Percentiles rank a stretch among this genome's conserved stretches.
Evolutionary conservation across 1,139 yeast species (phyloP).

Genomic region (Blastobotrys indianensis): DNA sequence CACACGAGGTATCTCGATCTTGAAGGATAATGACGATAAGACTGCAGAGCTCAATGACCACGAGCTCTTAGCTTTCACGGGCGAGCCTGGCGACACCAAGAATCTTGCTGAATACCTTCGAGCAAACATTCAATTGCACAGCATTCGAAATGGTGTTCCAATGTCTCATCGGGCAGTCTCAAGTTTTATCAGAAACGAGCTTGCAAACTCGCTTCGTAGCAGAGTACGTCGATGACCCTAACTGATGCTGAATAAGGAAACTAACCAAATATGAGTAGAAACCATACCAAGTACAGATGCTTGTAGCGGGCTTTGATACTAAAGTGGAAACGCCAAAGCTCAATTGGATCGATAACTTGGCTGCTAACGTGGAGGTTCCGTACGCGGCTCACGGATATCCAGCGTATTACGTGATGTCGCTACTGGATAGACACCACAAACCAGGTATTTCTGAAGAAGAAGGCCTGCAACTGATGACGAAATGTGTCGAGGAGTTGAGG

Average conservation of each 20-base stretch:
- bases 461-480: constrained; percentile 66
- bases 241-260: not conserved
- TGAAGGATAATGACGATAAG: constrained; percentile 84
- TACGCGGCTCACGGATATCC: constrained; percentile 98
- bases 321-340: constrained; percentile 59
- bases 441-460: constrained; percentile 71
- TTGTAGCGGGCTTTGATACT: constrained; percentile 78
- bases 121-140: constrained; percentile 84
- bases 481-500: constrained; percentile 73
- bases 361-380: constrained; percentile 85
- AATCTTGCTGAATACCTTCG: constrained; percentile 92
- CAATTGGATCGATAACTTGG: constrained; percentile 90
- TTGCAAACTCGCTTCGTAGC: constrained; percentile 83
- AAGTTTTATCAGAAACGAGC: constrained; percentile 77
- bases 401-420: constrained; percentile 83
- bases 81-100: constrained; percentile 95
- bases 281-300: constrained; percentile 89
- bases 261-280: constrained; percentile 39
- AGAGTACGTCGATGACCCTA: constrained; percentile 33
- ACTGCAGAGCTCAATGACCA: constrained; percentile 72
- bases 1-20: constrained; percentile 86
- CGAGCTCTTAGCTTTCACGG: constrained; percentile 82
- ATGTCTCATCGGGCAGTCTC: constrained; percentile 69
- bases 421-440: constrained; percentile 85
- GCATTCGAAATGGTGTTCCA: constrained; percentile 81